Percentiles rank a stretch among this genome's conserved stretches.
phyloP scores from a whole-genome alignment of 2,329 filamentous ascomycete species.

The Mariannaea elegans region DNA sequence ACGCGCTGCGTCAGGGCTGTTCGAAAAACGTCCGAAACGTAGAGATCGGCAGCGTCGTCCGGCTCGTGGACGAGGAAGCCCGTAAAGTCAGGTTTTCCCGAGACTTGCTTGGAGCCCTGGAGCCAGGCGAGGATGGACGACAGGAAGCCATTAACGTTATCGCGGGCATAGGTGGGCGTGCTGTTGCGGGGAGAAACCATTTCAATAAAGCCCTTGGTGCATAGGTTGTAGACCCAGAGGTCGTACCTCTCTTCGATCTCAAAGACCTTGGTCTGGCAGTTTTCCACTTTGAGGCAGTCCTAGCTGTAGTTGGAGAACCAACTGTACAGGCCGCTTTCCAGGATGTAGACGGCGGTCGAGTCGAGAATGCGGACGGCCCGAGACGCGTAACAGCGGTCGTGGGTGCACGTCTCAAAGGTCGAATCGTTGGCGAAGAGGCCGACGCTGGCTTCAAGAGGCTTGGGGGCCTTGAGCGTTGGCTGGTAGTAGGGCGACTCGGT shows the following conservation, averaged over 20 bases:
- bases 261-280: slow-evolving; percentile 36
- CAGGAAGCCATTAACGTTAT: slow-evolving; percentile 29
- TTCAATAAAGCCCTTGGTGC: slow-evolving; percentile 26
- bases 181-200: slow-evolving; percentile 28
- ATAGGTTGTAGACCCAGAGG: slow-evolving; percentile 38
- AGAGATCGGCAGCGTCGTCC: background rate
- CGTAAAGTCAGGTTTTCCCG: slow-evolving; percentile 20
- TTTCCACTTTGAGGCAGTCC: slow-evolving; percentile 23
- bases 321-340: slow-evolving; percentile 41
- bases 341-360: slow-evolving; percentile 33
- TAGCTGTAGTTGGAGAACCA: slow-evolving; percentile 41
- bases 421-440: slow-evolving; percentile 18
- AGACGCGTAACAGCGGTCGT: slow-evolving; percentile 29
- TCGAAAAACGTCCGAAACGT: slow-evolving; percentile 10
- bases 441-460: slow-evolving; percentile 17
- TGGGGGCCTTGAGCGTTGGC: slow-evolving; percentile 21
- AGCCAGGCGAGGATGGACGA: slow-evolving; percentile 33
- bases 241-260: slow-evolving; percentile 30
- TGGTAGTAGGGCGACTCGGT: slow-evolving; percentile 42
- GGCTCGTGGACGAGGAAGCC: slow-evolving; percentile 21
- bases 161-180: slow-evolving; percentile 9
- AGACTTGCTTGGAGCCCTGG: slow-evolving; percentile 18
- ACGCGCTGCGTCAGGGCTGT: slow-evolving; percentile 19
- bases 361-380: slow-evolving; percentile 38
- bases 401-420: background rate